Conservation (phyloP, 257 asterid species). For the Solanum paucissectum region DNA sequence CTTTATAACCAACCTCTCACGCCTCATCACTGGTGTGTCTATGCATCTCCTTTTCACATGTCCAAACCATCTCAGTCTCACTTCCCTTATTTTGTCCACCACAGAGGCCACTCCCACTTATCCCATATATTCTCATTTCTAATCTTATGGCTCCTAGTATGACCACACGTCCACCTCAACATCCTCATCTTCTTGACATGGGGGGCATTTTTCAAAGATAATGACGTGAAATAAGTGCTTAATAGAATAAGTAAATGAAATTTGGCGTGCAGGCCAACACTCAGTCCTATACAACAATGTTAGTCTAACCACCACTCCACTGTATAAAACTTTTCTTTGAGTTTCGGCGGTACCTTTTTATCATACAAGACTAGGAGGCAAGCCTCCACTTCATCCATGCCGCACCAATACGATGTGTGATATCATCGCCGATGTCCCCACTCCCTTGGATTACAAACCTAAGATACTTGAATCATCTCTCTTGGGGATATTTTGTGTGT, state of each 20-base stretch:
- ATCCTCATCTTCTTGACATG: neutral
- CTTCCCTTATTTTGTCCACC: neutral
- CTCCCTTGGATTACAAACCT: neutral
- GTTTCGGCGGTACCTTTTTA: neutral
- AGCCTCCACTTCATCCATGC: neutral
- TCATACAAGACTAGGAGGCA: neutral
- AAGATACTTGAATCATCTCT: neutral
- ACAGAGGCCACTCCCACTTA: neutral
- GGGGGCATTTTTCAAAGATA: neutral
- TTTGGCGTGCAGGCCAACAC: neutral
- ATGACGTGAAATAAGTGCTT: neutral
- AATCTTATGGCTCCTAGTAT: neutral
- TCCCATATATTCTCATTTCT: neutral
- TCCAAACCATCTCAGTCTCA: neutral
- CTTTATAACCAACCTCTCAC: neutral
- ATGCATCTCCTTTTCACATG: neutral
- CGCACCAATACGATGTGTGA: neutral
- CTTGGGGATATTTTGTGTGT: neutral
- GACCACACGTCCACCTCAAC: neutral
- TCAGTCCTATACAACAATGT: neutral
- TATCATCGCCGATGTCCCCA: neutral
- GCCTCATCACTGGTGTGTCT: neutral
- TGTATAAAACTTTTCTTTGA: neutral
- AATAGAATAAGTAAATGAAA: neutral
- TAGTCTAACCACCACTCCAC: neutral